Evolutionary conservation across 148 eudicot genomes (phyloP).

Genomic region (Chenopodium suecicum): DNA sequence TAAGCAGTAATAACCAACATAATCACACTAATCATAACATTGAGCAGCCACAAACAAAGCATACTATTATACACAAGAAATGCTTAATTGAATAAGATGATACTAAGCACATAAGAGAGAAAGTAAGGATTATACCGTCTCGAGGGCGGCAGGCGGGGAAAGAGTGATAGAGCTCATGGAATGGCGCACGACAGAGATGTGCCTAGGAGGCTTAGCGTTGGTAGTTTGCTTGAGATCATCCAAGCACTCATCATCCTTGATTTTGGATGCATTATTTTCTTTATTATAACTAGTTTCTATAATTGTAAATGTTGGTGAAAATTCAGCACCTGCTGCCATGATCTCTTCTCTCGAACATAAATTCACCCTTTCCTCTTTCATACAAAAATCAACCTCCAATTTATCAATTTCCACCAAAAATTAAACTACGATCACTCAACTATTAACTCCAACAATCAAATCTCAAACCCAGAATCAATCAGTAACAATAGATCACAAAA

Average conservation of each 20-base stretch:
- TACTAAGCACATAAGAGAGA: too few relatives aligned
- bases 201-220: constrained; percentile 69
- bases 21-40: too few relatives aligned
- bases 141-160: constrained; percentile 21
- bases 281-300: constrained; percentile 46
- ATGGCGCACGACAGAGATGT: constrained; percentile 57
- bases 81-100: too few relatives aligned
- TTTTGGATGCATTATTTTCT: constrained; percentile 10
- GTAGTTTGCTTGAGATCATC: constrained; percentile 45
- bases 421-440: constrained; percentile 1
- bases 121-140: constrained; percentile 40
- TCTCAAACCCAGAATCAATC: constrained; percentile 14
- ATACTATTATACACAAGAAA: too few relatives aligned
- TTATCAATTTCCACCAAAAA: not conserved
- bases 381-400: not conserved
- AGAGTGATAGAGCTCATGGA: constrained; percentile 47
- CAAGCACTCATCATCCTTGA: constrained; percentile 36
- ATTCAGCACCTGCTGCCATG: constrained; percentile 78
- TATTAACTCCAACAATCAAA: constrained; percentile 1
- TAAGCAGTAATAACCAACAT: too few relatives aligned
- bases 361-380: constrained; percentile 18
- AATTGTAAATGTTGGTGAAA: constrained; percentile 45
- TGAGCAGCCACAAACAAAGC: too few relatives aligned
- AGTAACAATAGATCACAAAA: constrained; percentile 17
- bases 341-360: constrained; percentile 30